Conservation (phyloP, 2,329 filamentous ascomycete genomes). For the Endoconidiophora polonica region DNA sequence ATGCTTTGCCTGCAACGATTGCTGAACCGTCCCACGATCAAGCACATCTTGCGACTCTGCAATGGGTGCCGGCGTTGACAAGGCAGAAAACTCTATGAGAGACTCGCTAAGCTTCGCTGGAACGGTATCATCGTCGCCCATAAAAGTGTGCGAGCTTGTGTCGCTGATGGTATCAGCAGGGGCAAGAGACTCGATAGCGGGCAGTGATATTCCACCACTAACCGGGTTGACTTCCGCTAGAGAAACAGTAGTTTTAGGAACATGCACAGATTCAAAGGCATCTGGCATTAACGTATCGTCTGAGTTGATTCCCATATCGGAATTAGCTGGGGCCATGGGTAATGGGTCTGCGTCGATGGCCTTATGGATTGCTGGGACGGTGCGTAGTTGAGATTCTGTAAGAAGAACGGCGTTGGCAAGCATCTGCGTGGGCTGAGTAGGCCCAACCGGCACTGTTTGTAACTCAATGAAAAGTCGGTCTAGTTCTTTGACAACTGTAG, state of each 20-base stretch:
- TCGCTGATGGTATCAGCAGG: not conserved
- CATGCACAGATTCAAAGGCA: not conserved
- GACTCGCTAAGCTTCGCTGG: too few species aligned
- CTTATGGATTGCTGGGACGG: not conserved
- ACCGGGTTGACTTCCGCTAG: slow-evolving; percentile 9
- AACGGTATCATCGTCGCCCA: slow-evolving; percentile 5
- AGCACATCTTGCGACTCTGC: not conserved
- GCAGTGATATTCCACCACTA: not conserved
- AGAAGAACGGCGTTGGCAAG: slow-evolving; percentile 68
- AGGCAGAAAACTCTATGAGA: too few species aligned
- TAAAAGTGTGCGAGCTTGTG: slow-evolving; percentile 7
- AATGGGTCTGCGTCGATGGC: too few species aligned
- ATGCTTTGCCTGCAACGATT: slow-evolving; percentile 23
- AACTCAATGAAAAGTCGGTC: slow-evolving; percentile 53
- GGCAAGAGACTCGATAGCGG: not conserved
- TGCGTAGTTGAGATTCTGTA: slow-evolving; percentile 19
- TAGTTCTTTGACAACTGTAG: slow-evolving; percentile 56
- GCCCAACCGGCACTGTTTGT: slow-evolving; percentile 42
- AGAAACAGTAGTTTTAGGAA: slow-evolving; percentile 3
- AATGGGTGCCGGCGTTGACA: too few species aligned
- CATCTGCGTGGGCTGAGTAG: slow-evolving; percentile 55
- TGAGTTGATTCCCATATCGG: not conserved
- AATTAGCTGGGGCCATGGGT: not conserved
- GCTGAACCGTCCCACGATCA: slow-evolving; percentile 25
- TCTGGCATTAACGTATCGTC: slow-evolving; percentile 9